Evolutionary conservation across 2,329 filamentous ascomycete species (phyloP).

Genomic region (Aplosporella prunicola): DNA sequence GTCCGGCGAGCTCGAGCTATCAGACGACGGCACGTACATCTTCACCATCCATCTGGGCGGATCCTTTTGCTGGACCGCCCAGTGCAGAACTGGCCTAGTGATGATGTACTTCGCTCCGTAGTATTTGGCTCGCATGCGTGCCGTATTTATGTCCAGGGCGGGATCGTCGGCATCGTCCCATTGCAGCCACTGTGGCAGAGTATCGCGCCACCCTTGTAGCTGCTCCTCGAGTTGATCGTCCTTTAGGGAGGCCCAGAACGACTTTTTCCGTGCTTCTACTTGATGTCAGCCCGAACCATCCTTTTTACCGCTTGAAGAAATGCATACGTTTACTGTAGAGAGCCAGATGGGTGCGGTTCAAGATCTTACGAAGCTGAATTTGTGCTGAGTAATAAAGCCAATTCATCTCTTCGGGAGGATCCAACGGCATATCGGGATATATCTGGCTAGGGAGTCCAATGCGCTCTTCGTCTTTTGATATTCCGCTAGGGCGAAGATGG

Average conservation of each 20-base stretch:
- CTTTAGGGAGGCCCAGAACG: conserved; percentile 21
- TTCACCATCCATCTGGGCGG: conserved; percentile 20
- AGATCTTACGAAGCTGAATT: conserved; percentile 48
- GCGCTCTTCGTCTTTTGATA: conserved; percentile 47
- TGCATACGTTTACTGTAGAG: conserved; percentile 39
- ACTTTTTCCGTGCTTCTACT: conserved; percentile 21
- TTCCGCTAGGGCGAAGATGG: conserved; percentile 49
- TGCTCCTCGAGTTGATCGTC: conserved; percentile 37
- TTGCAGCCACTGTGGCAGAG: conserved; percentile 43
- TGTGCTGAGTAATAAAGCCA: conserved; percentile 54
- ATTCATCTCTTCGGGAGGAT: conserved; percentile 29
- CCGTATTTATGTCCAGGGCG: conserved; percentile 65
- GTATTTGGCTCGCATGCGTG: conserved; percentile 83
- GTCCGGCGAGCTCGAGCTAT: conserved; percentile 3
- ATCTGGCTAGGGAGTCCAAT: conserved; percentile 60
- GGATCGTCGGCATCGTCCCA: conserved; percentile 63
- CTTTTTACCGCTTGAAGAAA: conserved; percentile 22
- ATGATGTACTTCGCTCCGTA: conserved; percentile 89
- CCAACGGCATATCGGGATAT: conserved; percentile 15
- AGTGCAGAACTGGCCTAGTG: conserved; percentile 65
- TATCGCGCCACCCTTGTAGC: conserved; percentile 36
- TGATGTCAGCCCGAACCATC: conserved; percentile 14
- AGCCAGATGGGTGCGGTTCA: conserved; percentile 47
- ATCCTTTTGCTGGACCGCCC: conserved; percentile 45
- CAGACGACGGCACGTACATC: conserved; percentile 9